Conservation (phyloP, 1,284 basidiomycete genomes). For the Malassezia obtusa region DNA sequence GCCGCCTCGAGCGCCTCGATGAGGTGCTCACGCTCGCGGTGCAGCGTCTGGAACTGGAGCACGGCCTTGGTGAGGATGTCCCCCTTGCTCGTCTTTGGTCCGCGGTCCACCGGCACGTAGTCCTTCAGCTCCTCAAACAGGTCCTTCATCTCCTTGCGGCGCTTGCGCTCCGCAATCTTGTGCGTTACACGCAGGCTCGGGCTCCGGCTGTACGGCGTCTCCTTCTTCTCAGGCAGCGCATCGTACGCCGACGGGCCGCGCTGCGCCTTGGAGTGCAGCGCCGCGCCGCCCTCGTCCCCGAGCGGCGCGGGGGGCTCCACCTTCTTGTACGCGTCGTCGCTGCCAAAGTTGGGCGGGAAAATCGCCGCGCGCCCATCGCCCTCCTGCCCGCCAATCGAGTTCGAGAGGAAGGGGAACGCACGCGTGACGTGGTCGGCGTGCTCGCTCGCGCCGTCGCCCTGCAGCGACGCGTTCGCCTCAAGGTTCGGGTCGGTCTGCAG, state of each 20-base stretch:
- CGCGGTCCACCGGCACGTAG: conserved; percentile 39
- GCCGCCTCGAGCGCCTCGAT: conserved; percentile 18
- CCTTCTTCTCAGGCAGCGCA: conserved; percentile 26
- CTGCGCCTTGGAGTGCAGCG: conserved; percentile 13
- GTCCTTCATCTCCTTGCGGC: conserved; percentile 47
- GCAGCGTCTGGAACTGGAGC: conserved; percentile 18
- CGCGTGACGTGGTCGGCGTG: conserved; percentile 15
- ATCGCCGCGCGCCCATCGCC: conserved; percentile 13
- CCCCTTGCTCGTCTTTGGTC: conserved; percentile 45
- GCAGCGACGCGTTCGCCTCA: conserved; percentile 15
- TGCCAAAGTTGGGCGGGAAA: conserved; percentile 15
- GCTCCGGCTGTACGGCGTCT: conserved; percentile 39
- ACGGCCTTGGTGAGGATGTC: conserved; percentile 39
- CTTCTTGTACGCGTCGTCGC: conserved; percentile 12
- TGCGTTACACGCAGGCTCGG: conserved; percentile 44
- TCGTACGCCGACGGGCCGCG: conserved; percentile 13
- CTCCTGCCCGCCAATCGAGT: conserved; percentile 14
- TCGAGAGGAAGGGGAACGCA: conserved; percentile 17
- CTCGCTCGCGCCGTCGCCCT: conserved; percentile 7
- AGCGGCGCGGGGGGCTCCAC: not conserved
- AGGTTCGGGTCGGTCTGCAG: conserved; percentile 17
- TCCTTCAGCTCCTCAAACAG: conserved; percentile 45
- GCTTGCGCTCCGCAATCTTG: conserved; percentile 45
- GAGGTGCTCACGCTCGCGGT: conserved; percentile 19
- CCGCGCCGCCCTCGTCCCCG: not conserved